Conservation (phyloP, 1,139 yeast genomes). For the Candida albicans region DNA sequence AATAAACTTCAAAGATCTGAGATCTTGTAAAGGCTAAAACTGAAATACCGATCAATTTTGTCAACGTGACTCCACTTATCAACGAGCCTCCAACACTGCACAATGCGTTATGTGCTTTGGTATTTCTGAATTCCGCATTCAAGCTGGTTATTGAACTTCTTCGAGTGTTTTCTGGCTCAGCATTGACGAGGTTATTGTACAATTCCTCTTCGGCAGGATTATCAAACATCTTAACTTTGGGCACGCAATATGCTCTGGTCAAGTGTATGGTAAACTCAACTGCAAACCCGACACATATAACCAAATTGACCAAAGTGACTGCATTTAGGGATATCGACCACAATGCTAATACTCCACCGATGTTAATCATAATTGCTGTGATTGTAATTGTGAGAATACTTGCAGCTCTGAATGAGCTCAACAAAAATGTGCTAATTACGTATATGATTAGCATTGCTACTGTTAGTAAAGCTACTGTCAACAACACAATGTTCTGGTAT, state of each 20-base stretch:
- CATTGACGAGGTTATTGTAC: slow-evolving; percentile 18
- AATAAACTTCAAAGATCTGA: slow-evolving; percentile 85
- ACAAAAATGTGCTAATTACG: slow-evolving; percentile 51
- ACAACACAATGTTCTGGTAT: slow-evolving; percentile 60
- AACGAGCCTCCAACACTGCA: slow-evolving; percentile 83
- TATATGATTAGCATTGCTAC: slow-evolving; percentile 60
- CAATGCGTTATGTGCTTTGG: slow-evolving; percentile 56
- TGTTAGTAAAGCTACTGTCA: slow-evolving; percentile 56
- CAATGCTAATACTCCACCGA: slow-evolving; percentile 77
- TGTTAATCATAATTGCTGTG: slow-evolving; percentile 61
- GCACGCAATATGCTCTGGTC: slow-evolving; percentile 66
- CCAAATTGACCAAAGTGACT: slow-evolving; percentile 80
- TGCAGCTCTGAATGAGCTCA: slow-evolving; percentile 70
- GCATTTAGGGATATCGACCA: slow-evolving; percentile 84
- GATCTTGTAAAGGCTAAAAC: slow-evolving; percentile 86
- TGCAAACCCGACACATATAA: slow-evolving; percentile 88
- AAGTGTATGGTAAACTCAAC: slow-evolving; percentile 92
- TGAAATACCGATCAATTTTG: slow-evolving; percentile 83
- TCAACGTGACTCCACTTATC: slow-evolving; percentile 83
- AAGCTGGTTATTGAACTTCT: slow-evolving; percentile 7
- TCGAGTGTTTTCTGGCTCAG: slow-evolving; percentile 5
- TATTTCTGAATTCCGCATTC: slow-evolving; percentile 10
- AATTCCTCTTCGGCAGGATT: slow-evolving; percentile 16
- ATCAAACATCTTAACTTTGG: slow-evolving; percentile 16
- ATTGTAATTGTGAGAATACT: slow-evolving; percentile 59